Evolutionary conservation across 2,329 filamentous ascomycete genomes (phyloP).

Genomic region (Ophiostoma triangulosporum): DNA sequence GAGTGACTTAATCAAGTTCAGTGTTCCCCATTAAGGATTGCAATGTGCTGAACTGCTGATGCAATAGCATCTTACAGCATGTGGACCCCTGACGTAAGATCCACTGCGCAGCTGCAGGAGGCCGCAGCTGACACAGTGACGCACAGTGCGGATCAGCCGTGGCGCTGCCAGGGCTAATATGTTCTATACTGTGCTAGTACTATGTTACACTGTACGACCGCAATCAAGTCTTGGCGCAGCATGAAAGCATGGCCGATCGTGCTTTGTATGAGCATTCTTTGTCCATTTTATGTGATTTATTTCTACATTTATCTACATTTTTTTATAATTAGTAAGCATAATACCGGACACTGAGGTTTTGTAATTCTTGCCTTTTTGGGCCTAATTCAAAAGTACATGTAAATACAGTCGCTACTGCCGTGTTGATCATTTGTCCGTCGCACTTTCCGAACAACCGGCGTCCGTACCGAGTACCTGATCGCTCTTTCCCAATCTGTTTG

Average conservation of each 20-base stretch:
- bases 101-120: neutral
- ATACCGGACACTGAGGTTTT: no score
- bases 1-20: neutral
- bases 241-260: neutral
- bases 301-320: neutral
- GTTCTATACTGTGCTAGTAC: no score
- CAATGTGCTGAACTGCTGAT: no score
- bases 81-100: neutral
- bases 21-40: neutral
- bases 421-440: neutral
- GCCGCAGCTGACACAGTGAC: neutral
- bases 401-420: neutral
- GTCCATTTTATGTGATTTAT: neutral
- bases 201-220: neutral
- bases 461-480: neutral
- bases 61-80: neutral
- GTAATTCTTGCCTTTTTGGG: neutral
- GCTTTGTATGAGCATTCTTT: no score
- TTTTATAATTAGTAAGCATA: neutral
- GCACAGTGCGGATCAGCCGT: neutral
- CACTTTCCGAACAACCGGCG: neutral
- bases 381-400: neutral
- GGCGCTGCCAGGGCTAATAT: no score
- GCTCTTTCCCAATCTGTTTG: neutral
- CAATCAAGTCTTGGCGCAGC: neutral